These are phyloP conservation scores for Endoconidiophora laricicola DNA, from an alignment of 2,329 filamentous ascomycete species.

Conservation along the genomic window DNA sequence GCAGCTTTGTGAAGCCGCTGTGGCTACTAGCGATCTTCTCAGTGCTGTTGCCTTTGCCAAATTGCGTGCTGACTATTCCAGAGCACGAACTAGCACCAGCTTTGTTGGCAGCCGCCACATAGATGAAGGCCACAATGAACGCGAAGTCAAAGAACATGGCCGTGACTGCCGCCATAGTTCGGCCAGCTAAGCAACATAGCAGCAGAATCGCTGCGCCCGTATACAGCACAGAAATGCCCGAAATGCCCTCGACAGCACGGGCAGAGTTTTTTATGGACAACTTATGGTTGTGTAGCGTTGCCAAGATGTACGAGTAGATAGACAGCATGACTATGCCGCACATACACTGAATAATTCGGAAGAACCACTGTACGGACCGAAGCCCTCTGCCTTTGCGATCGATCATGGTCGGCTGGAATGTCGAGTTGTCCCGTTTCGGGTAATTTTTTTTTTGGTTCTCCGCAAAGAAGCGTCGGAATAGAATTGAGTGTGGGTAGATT, in stretches of 20 bases:
- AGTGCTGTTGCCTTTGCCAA: slow-evolving; percentile 41
- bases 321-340: slow-evolving; percentile 58
- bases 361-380: slow-evolving; percentile 49
- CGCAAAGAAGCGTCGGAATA: neutral
- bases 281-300: slow-evolving; percentile 49
- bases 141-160: slow-evolving; percentile 60
- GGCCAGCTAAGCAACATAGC: slow-evolving; percentile 64
- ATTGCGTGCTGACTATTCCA: slow-evolving; percentile 43
- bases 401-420: neutral
- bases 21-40: slow-evolving; percentile 3
- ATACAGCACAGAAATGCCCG: slow-evolving; percentile 61
- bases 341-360: slow-evolving; percentile 59
- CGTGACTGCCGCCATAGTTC: slow-evolving; percentile 53
- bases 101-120: slow-evolving; percentile 60
- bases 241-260: slow-evolving; percentile 62
- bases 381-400: slow-evolving; percentile 24
- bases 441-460: neutral
- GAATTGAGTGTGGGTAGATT: neutral
- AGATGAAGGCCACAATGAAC: slow-evolving; percentile 65
- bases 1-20: slow-evolving; percentile 31
- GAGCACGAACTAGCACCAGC: slow-evolving; percentile 49
- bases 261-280: slow-evolving; percentile 45
- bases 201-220: slow-evolving; percentile 54
- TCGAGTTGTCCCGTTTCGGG: neutral
- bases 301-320: slow-evolving; percentile 74